Base-by-base conservation (phyloP, 2,329 filamentous ascomycete species). In the Aspergillus aculeatus region DNA sequence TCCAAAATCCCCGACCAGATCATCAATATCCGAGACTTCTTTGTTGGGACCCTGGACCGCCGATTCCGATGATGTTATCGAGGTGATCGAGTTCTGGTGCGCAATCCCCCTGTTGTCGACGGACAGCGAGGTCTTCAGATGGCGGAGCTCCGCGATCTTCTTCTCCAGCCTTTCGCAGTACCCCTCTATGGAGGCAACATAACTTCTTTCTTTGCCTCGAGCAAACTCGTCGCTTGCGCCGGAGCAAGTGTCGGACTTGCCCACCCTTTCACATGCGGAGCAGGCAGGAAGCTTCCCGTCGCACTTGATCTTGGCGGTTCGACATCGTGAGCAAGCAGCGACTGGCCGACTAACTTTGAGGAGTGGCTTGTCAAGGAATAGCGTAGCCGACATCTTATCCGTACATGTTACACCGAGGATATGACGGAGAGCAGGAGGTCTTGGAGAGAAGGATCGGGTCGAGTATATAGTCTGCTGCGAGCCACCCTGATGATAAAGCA, bases 211-310 rank as follows among this genome's bases (percentile, higher is more conserved):
- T 76, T 98, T 98, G 62, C 95, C 95, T 63, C 92, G 85, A 0
- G 94, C 93, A 76, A 97, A 98, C 74, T 97, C 92, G 72, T 98
- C 94, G 70, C 96, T 97, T 7, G 92, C 93, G 58, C 92, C 92
- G 6, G 92, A 96, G 75, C 95, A 99, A 73, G 96, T 92, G 61
- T 83, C 88, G 57, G 90, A 87, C 62, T 92, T 89, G 31, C 93
- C 92, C 14, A 92, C 91, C 77, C 92, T 93, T 76, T 97, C 94
- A 73, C 95, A 98, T 19, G 94, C 94, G 7, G 92, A 96, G 73
- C 95, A 99, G 7, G 93, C 92, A 11, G 95, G 95, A 41, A 98
- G 81, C 76, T 97, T 97, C 62, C 95, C 94, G 78, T 98, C 95
- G 71, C 95, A 99, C 86, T 96, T 97, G 73, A 98, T 92, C 80